Percentiles rank a stretch among this genome's conserved stretches.
Evolutionary conservation across 2,329 filamentous ascomycete genomes (phyloP).

Genomic region (Ampelomyces quisqualis): DNA sequence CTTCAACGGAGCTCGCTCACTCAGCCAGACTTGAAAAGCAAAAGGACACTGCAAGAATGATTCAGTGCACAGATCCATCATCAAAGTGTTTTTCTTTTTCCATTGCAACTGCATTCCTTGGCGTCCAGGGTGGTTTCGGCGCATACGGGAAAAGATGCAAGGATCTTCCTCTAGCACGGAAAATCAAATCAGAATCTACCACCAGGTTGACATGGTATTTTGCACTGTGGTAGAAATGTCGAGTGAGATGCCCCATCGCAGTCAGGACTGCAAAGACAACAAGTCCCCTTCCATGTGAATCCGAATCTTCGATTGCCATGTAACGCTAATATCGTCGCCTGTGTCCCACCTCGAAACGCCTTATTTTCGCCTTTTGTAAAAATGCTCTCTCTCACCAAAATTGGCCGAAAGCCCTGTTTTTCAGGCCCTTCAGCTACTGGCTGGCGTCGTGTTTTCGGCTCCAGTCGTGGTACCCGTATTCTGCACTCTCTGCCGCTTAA

Average conservation of each 20-base stretch:
- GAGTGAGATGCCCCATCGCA: too few species aligned
- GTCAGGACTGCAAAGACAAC: too few species aligned
- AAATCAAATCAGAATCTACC: neutral
- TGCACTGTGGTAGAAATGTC: neutral
- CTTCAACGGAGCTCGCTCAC: too few species aligned
- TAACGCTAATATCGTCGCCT: neutral
- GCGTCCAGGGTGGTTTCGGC: slow-evolving; percentile 7
- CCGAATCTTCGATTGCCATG: neutral
- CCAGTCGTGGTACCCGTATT: slow-evolving; percentile 6
- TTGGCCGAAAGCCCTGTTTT: neutral
- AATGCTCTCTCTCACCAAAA: too few species aligned
- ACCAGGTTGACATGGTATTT: neutral
- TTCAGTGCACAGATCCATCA: too few species aligned
- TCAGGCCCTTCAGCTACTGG: neutral
- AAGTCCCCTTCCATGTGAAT: neutral
- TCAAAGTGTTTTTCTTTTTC: neutral
- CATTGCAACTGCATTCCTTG: slow-evolving; percentile 4
- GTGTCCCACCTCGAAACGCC: neutral
- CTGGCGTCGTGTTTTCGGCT: slow-evolving; percentile 22
- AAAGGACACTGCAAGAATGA: too few species aligned
- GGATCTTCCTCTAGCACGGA: neutral
- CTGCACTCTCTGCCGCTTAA: slow-evolving; percentile 47
- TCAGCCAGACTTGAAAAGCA: too few species aligned
- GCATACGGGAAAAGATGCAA: neutral
- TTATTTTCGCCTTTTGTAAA: too few species aligned